Evolutionary conservation across 2,329 filamentous ascomycete genomes (phyloP).

Genomic region (Penicillium griseofulvum): DNA sequence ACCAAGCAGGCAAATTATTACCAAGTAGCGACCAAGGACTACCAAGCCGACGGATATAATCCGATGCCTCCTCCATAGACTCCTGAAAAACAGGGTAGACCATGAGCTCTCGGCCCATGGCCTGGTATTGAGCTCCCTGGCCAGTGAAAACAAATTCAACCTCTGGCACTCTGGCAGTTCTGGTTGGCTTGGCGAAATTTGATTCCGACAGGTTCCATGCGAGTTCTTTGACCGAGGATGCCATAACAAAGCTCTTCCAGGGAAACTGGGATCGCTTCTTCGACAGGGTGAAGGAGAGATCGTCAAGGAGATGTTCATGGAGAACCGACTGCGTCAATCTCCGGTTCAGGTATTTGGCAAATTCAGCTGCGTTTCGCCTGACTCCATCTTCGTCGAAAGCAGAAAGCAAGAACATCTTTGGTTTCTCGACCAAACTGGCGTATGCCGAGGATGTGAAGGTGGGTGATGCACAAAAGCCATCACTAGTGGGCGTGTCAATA

Average conservation of each 20-base stretch:
- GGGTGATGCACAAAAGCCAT: slow-evolving; percentile 7
- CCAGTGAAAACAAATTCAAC: slow-evolving; percentile 41
- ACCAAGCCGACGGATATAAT: slow-evolving; percentile 25
- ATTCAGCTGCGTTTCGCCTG: slow-evolving; percentile 16
- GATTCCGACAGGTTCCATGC: slow-evolving; percentile 15
- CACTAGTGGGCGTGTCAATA: slow-evolving; percentile 14
- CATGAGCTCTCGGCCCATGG: slow-evolving; percentile 36
- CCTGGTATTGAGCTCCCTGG: slow-evolving; percentile 38
- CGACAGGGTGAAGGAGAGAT: slow-evolving; percentile 25
- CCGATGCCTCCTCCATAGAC: slow-evolving; percentile 23
- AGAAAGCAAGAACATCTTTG: slow-evolving; percentile 15
- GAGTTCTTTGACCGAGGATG: slow-evolving; percentile 14
- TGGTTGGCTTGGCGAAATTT: slow-evolving; percentile 10
- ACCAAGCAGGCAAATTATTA: slow-evolving; percentile 2
- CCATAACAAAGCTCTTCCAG: slow-evolving; percentile 19
- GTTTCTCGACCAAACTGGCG: neutral
- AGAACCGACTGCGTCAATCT: neutral
- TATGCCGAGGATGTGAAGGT: neutral
- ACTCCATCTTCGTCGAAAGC: slow-evolving; percentile 28
- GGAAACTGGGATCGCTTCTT: slow-evolving; percentile 15
- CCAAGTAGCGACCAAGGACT: slow-evolving; percentile 25
- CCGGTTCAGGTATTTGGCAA: slow-evolving; percentile 14
- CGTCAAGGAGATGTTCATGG: slow-evolving; percentile 15
- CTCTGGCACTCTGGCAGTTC: slow-evolving; percentile 3
- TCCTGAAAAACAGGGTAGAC: slow-evolving; percentile 20